Base-by-base conservation (phyloP, 2,329 filamentous ascomycete species). In the Rasamsonia emersonii region DNA sequence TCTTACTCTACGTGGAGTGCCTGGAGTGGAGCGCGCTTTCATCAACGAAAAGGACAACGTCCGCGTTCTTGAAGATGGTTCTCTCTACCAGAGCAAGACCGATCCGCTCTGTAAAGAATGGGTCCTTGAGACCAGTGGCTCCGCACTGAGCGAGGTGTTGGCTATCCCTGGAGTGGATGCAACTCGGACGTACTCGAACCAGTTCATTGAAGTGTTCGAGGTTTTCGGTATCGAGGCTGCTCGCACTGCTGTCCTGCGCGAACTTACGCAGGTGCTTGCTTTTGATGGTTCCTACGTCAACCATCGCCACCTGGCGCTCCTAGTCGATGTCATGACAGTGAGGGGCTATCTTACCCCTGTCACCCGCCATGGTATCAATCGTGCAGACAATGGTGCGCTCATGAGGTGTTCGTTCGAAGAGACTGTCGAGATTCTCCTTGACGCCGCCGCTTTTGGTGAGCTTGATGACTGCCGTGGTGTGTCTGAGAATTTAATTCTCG, bases 361-460 rank as follows among this genome's bases (percentile, higher is more conserved):
- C 42, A 98, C 91, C 35, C 84, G 91, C 62, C 91, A 98, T 56
- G 91, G 91, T 65, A 98, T 98, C 68, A 98, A 98, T 68, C 79
- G 91, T 50, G 86, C 89, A 16, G 91, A 98, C 55, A 98, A 93
- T 40, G 91, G 91, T 68, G 93, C 91, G 7, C 72, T 98, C 50
- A 98, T 98, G 91, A 82, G 91, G 59, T 98, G 93, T 71, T 98
- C 91, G 2, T 98, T 98, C 64, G 91, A 98, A 64, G 93, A 98
- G 61, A 98, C 91, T 1, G 91, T 98, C 24, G 93, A 98, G 56
- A 98, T 98, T 68, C 70, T 98, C 32, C 77, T 98, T 13, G 91
- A 98, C 56, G 93, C 91, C 39, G 91, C 91, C 15, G 86, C 86
- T 10, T 85, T 85, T 30, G 91, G 91, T 56, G 91, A 98, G 61